Base-by-base conservation (phyloP, 75 land plant species). In the Cunninghamia lanceolata region DNA sequence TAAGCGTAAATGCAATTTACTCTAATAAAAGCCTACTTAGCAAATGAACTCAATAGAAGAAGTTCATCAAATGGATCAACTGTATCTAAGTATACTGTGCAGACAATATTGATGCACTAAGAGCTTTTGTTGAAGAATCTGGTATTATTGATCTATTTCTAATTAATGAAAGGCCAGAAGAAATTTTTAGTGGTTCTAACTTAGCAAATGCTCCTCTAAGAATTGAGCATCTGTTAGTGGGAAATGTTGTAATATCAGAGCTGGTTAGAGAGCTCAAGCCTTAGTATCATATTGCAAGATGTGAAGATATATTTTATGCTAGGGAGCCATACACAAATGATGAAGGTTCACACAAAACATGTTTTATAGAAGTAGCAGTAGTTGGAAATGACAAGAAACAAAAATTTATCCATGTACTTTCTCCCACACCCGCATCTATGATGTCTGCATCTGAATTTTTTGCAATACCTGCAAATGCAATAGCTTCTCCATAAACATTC, bases 261-360 rank as follows among this genome's bases (percentile, higher is more conserved):
- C 86, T 98, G 77, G 99, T 88, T 47, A 86, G 89, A 70, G 99
- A 96, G 79, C 91, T 98, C 54, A 95, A 95, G 87, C 99, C 99
- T 85, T 93, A 99, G 99, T 98, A 87, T 87, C 99, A 98, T 86
- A 92, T 98, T 92, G 99, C 97, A 86, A 99, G 99, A 46, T 88
- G 95, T 42, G 95, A 90, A 90, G 97, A 94, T 32, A 87, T 96
- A 39, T 98, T 91, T 84, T 98, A 90, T 92, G 91, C 91, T 74
- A 95, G 99, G 68, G 96, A 96, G 86, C 99, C 99, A 9, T 98
- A 96, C 73, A 39, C 83, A 34, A 95, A 95, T 85, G 32, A 88
- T 71, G 93, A 86, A 50, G 93, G 92, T 83, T 84, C 85, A 14
- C 99, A 96, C 85, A 88, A 91, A 4, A 96, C 99, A 39, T 96